These are phyloP conservation scores for Picea sitchensis DNA, from an alignment of 75 land plant species.

Conservation along the genomic window DNA sequence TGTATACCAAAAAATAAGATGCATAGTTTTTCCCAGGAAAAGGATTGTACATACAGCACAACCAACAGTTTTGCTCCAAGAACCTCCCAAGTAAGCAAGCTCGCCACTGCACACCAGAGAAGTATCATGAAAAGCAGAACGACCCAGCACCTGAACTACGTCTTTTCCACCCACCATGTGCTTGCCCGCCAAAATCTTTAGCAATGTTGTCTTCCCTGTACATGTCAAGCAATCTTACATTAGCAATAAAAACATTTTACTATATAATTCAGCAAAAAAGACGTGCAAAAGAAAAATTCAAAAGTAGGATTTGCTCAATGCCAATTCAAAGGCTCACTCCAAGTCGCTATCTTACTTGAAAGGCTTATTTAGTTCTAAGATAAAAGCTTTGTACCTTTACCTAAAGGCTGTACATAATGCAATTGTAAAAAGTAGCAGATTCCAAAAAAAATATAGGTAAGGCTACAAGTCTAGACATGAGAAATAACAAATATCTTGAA, in stretches of 20 bases:
- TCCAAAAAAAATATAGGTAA: no score
- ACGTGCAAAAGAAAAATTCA: no score
- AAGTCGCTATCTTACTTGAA: background rate
- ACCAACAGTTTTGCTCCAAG: conserved; percentile 91
- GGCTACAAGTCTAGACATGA: no score
- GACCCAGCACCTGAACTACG: conserved; percentile 73
- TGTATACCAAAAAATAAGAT: background rate
- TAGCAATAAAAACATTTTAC: background rate
- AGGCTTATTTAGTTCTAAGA: background rate
- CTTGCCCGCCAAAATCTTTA: conserved; percentile 93
- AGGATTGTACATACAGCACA: conserved; percentile 58
- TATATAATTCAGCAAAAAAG: background rate
- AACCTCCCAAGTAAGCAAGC: conserved; percentile 87
- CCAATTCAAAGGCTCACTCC: background rate
- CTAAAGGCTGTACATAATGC: background rate
- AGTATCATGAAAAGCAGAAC: conserved; percentile 95
- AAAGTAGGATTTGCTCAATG: no score
- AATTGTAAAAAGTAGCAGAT: no score
- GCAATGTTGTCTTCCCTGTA: conserved; percentile 89
- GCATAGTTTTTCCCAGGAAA: background rate
- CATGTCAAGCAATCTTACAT: background rate
- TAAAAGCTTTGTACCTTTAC: background rate
- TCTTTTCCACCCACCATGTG: conserved; percentile 95
- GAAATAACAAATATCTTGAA: no score
- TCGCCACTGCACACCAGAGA: conserved; percentile 80